Evolutionary conservation across 805 yeast species (phyloP).

Genomic region (Metschnikowia reukaufii): DNA sequence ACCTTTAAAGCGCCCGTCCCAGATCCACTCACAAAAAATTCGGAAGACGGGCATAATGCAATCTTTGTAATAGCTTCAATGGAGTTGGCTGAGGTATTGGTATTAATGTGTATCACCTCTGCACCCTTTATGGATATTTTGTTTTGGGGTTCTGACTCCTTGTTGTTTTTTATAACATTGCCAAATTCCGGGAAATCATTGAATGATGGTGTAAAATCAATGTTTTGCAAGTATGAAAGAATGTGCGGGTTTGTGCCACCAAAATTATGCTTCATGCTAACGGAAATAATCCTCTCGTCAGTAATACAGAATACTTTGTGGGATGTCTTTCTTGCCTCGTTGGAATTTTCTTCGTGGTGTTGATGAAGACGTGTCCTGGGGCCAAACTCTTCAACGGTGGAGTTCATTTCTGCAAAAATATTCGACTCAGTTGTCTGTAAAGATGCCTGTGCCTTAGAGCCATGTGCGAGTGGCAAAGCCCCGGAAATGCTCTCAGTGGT

Average conservation of each 20-base stretch:
- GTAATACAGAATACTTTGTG: slow-evolving; percentile 33
- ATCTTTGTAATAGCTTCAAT: slow-evolving; percentile 51
- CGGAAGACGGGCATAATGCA: slow-evolving; percentile 58
- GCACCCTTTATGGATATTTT: slow-evolving; percentile 2
- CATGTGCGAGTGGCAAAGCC: slow-evolving; percentile 29
- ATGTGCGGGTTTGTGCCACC: slow-evolving; percentile 67
- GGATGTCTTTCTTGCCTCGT: slow-evolving; percentile 25
- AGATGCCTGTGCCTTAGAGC: slow-evolving; percentile 35
- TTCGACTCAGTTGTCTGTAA: slow-evolving; percentile 42
- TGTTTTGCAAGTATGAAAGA: slow-evolving; percentile 50
- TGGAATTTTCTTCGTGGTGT: slow-evolving; percentile 18
- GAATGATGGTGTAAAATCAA: slow-evolving; percentile 56
- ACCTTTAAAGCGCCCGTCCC: slow-evolving; percentile 68
- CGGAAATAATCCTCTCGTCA: slow-evolving; percentile 31
- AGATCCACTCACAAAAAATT: slow-evolving; percentile 75
- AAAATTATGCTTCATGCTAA: slow-evolving; percentile 55
- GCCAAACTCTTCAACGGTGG: slow-evolving; percentile 24
- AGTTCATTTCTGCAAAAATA: slow-evolving; percentile 47
- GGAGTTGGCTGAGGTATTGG: slow-evolving; percentile 49
- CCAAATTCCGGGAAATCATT: slow-evolving; percentile 74
- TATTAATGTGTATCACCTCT: slow-evolving; percentile 39
- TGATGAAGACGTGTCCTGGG: slow-evolving; percentile 17
- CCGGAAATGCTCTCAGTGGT: background rate
- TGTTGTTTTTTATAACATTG: slow-evolving; percentile 7
- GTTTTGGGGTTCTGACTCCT: slow-evolving; percentile 3